Base-by-base conservation (phyloP, 1,139 yeast species). In the Petasospora fabianii region DNA sequence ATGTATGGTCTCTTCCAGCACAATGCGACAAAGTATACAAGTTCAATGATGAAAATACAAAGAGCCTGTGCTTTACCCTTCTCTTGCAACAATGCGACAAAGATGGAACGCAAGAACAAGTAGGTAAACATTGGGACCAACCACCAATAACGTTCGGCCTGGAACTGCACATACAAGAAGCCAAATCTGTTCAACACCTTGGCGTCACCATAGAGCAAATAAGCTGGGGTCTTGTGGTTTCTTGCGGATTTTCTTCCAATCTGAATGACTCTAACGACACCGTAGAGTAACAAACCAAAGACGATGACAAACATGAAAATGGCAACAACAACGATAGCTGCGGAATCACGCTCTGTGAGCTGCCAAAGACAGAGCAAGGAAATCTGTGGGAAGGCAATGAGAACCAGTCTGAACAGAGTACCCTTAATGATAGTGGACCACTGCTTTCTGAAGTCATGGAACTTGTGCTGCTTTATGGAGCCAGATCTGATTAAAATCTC, bases 191-290 rank as follows among this genome's bases (percentile, higher is more conserved):
- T 87, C 54, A 94, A 72, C 48, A 86, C 79, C 30, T 71, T 73
- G 11, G 82, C 77, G 59, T 94, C 95, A 35, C 97, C 96, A 59
- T 76, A 92, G 46, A 92, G 70, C 48, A 90, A 71, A 59, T 87
- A 92, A 1, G 98, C 98, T 0, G 98, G 96, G 55, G 90, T 92
- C 59, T 85, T 83, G 68, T 81, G 87, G 48, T 84, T 71, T 46
- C 71, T 69, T 24, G 74, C 71, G 0, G 97, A 88, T 49, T 74
- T 73, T 46, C 80, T 69, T 19, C 97, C 98, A 50, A 81, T 71
- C 14, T 75, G 50, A 38, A 83, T 65, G 14, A 90, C 95, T 56
- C 85, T 76, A 28, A 69, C 59, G 2, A 94, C 76, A 8, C 96
- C 97, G 61, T 80, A 90, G 12, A 69, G 64, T 48, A 92, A 68